Conservation (phyloP, 371 early-diverging fungal genomes). For the Caulochytrium protostelioides region DNA sequence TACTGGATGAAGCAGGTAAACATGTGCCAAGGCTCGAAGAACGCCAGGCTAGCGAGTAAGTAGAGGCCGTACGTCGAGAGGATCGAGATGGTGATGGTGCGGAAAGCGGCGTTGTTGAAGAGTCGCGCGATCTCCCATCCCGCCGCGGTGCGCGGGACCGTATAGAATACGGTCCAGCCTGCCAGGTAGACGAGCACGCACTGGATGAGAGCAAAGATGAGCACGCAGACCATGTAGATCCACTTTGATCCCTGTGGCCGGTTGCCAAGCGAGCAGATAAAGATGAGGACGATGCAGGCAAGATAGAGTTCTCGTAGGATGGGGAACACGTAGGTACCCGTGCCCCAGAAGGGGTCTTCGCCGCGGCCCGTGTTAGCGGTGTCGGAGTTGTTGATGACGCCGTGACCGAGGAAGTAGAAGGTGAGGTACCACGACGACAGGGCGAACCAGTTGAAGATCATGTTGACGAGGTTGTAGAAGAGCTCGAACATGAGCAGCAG, state of each 20-base stretch:
- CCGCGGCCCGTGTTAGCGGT: too few relatives aligned
- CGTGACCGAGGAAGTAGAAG: conserved; percentile 8
- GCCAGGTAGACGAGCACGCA: conserved; percentile 44
- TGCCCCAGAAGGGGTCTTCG: too few relatives aligned
- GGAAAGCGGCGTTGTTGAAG: too few relatives aligned
- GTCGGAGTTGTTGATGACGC: too few relatives aligned
- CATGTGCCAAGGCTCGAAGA: conserved; percentile 20
- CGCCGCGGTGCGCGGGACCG: too few relatives aligned
- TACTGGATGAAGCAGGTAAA: conserved; percentile 17
- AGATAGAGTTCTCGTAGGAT: conserved; percentile 48
- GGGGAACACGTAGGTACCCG: too few relatives aligned
- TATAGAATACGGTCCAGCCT: too few relatives aligned
- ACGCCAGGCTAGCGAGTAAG: conserved; percentile 8
- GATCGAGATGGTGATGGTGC: conserved; percentile 53
- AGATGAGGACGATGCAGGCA: conserved; percentile 45
- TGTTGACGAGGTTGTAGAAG: conserved; percentile 18
- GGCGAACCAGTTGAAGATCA: conserved; percentile 18
- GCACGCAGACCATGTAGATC: conserved; percentile 36
- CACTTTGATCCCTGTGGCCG: conserved; percentile 67
- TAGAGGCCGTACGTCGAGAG: conserved; percentile 51
- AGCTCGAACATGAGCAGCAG: conserved; percentile 14
- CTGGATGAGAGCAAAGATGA: conserved; percentile 57
- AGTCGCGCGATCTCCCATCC: too few relatives aligned
- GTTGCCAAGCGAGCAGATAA: conserved; percentile 76
- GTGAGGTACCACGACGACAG: conserved; percentile 16